A percentile compares a stretch with the other conserved stretches of the same genome.
These are phyloP conservation scores for Penicillium ochrochloron DNA, from an alignment of 495 filamentous ascomycete species.

Conservation along the genomic window DNA sequence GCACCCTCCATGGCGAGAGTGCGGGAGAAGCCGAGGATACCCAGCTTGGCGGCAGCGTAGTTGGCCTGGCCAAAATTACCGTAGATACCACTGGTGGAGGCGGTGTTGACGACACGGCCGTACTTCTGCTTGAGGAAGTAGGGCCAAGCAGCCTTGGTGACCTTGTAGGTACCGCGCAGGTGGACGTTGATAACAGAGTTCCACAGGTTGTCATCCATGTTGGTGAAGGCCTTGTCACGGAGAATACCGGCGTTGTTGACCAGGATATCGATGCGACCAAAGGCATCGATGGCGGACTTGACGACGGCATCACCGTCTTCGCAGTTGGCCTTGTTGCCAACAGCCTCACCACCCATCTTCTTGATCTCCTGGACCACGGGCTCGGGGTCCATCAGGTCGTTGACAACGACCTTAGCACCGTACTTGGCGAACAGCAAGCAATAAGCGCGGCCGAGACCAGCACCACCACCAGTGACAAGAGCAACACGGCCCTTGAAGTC, in stretches of 20 bases:
- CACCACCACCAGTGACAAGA: constrained; percentile 89
- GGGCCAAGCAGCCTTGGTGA: constrained; percentile 97
- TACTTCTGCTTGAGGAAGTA: constrained; percentile 99
- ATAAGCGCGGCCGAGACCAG: constrained; percentile 86
- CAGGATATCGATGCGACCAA: constrained; percentile 90
- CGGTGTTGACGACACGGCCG: constrained; percentile 94
- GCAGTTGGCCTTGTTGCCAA: constrained; percentile 89
- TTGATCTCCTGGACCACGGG: constrained; percentile 89
- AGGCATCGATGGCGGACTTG: constrained; percentile 90
- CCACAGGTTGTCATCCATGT: constrained; percentile 96
- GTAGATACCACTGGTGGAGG: constrained; percentile 96
- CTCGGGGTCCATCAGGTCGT: constrained; percentile 94
- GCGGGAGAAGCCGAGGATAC: constrained; percentile 93
- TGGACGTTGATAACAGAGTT: constrained; percentile 92
- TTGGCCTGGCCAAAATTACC: constrained; percentile 99
- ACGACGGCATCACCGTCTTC: constrained; percentile 94
- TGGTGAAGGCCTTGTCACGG: constrained; percentile 95
- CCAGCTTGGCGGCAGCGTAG: constrained; percentile 93
- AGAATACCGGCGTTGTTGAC: constrained; percentile 98
- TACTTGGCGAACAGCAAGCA: constrained; percentile 87
- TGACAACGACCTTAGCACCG: constrained; percentile 91
- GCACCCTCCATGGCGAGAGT: constrained; percentile 89
- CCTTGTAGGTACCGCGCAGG: constrained; percentile 93
- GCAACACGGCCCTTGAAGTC: constrained; percentile 92
- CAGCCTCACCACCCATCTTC: constrained; percentile 86